phyloP scores from a whole-genome alignment of 306 rosid species.

The Rubus parviflorus region DNA sequence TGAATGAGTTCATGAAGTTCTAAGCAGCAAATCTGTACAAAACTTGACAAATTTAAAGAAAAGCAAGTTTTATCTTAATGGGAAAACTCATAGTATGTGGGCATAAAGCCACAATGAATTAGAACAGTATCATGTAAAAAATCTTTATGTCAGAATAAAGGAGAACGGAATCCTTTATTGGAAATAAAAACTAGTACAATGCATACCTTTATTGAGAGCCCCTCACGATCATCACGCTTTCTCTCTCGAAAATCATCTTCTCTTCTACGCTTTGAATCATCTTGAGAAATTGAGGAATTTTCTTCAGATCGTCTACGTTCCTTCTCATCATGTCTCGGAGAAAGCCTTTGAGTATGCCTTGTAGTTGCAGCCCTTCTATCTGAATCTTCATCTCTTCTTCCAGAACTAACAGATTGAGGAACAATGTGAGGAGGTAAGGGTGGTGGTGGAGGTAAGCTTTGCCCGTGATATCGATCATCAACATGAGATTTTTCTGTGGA shows the following conservation, averaged over 20 bases:
- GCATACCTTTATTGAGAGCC: conserved; percentile 64
- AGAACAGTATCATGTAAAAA: neutral
- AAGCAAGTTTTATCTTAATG: neutral
- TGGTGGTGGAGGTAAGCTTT: conserved; percentile 97
- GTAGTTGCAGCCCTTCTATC: conserved; percentile 89
- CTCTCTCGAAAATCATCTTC: conserved; percentile 96
- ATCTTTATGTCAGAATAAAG: too few species aligned
- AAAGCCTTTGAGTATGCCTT: conserved; percentile 84
- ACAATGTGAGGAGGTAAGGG: conserved; percentile 93
- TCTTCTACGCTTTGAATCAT: conserved; percentile 84
- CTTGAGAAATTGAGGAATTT: conserved; percentile 61
- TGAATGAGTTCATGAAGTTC: neutral
- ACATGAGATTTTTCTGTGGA: conserved; percentile 66
- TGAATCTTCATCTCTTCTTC: conserved; percentile 90
- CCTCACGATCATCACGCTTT: conserved; percentile 85
- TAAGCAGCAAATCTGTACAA: neutral
- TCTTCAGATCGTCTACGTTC: conserved; percentile 94
- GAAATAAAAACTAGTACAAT: neutral
- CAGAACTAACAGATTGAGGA: conserved; percentile 85
- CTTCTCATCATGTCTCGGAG: conserved; percentile 98
- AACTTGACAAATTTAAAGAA: neutral
- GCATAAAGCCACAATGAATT: neutral
- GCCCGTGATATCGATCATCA: conserved; percentile 91
- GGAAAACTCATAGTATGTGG: neutral
- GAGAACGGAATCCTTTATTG: too few species aligned